Evolutionary conservation across 352 stramenopile genomes (phyloP).

Genomic region (Pythium rhizo-oryzae): DNA sequence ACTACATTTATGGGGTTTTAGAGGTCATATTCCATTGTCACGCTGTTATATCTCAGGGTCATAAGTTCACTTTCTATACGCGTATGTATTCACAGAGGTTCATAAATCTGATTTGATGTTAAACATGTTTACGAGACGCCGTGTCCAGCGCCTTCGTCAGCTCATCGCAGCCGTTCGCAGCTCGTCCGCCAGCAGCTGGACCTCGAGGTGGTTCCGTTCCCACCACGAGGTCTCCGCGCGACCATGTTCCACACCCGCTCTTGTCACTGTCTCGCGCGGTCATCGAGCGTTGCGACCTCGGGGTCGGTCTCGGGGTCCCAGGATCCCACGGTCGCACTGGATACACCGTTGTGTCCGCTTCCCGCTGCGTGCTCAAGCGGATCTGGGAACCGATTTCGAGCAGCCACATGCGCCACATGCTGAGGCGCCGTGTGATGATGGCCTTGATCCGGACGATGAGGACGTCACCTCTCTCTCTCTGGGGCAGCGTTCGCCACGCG

Average conservation of each 20-base stretch:
- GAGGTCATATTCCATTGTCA: neutral
- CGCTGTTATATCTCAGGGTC: no score
- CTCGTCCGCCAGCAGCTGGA: neutral
- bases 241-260: neutral
- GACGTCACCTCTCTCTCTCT: neutral
- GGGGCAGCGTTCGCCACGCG: neutral
- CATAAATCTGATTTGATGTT: neutral
- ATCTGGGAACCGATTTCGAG: no score
- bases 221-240: neutral
- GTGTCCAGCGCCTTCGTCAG: neutral
- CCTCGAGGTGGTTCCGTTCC: neutral
- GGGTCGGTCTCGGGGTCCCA: neutral
- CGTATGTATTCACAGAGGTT: neutral
- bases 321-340: slow-evolving; percentile 6
- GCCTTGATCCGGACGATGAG: neutral
- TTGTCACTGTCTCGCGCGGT: neutral
- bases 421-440: neutral
- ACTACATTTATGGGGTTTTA: neutral
- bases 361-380: neutral
- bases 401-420: neutral
- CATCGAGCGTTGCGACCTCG: slow-evolving; percentile 8
- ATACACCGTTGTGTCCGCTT: neutral
- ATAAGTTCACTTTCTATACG: neutral
- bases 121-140: neutral
- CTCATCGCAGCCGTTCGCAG: neutral